phyloP scores from a whole-genome alignment of 2,329 filamentous ascomycete species.

The Fusarium sp. region DNA sequence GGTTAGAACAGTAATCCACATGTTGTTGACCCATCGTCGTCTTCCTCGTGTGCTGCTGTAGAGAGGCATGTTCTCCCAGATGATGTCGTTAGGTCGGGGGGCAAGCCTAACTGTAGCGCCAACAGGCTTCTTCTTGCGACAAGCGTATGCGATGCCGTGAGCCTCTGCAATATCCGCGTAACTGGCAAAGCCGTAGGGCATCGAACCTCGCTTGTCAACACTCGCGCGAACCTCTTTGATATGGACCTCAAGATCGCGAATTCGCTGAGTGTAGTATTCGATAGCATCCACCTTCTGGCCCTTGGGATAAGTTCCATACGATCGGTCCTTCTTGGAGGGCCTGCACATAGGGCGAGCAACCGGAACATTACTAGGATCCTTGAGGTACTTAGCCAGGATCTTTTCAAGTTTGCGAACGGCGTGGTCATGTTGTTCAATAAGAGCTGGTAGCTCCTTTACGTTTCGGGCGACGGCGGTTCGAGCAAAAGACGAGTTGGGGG shows the following conservation, averaged over 20 bases:
- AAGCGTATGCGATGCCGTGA: constrained; percentile 85
- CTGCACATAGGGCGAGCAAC: constrained; percentile 80
- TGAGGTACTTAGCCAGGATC: constrained; percentile 89
- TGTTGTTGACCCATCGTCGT: constrained; percentile 79
- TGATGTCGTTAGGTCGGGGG: constrained; percentile 88
- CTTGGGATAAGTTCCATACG: constrained; percentile 70
- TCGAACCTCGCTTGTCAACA: constrained; percentile 87
- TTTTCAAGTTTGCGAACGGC: constrained; percentile 85
- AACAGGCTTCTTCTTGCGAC: constrained; percentile 82
- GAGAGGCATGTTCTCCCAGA: constrained; percentile 93
- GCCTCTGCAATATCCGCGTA: constrained; percentile 90
- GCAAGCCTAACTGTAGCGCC: constrained; percentile 83
- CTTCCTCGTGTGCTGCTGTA: constrained; percentile 74
- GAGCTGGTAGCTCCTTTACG: constrained; percentile 85
- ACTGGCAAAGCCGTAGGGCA: constrained; percentile 94
- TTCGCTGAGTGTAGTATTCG: constrained; percentile 88
- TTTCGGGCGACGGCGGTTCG: constrained; percentile 88
- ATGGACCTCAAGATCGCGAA: constrained; percentile 82
- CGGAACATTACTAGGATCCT: constrained; percentile 84
- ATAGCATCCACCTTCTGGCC: constrained; percentile 91
- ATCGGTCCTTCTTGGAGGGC: constrained; percentile 82
- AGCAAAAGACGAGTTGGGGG: constrained; percentile 81
- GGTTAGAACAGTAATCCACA: constrained; percentile 86
- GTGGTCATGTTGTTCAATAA: constrained; percentile 86
- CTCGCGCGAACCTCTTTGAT: constrained; percentile 85